Percentiles rank a stretch among this genome's conserved stretches.
Evolutionary conservation across 1,284 basidiomycete genomes (phyloP).

Genomic region (Cutaneotrichosporon daszewskae): DNA sequence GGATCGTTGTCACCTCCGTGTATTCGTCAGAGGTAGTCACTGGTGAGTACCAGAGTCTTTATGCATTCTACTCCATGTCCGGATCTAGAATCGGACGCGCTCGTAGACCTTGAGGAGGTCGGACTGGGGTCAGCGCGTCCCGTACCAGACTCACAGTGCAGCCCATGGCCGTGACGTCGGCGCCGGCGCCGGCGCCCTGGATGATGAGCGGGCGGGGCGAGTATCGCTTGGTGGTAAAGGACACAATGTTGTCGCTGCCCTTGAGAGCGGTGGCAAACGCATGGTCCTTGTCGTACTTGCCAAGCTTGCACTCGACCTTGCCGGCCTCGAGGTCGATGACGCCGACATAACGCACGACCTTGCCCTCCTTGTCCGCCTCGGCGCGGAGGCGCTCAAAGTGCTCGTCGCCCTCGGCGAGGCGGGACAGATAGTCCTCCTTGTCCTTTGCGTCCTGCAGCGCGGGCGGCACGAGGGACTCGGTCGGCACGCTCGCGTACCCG

Average conservation of each 20-base stretch:
- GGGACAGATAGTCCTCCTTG: conserved; percentile 74
- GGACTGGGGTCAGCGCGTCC: conserved; percentile 25
- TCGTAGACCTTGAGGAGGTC: conserved; percentile 47
- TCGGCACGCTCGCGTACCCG: conserved; percentile 74
- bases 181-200: conserved; percentile 92
- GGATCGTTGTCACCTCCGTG: too few species aligned
- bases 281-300: conserved; percentile 83
- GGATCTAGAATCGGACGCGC: conserved; percentile 26
- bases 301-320: conserved; percentile 77
- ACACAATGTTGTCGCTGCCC: conserved; percentile 96
- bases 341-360: conserved; percentile 88
- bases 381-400: conserved; percentile 70
- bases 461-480: conserved; percentile 76
- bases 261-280: conserved; percentile 92
- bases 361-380: conserved; percentile 68
- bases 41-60: too few species aligned
- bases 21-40: too few species aligned
- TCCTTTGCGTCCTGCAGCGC: conserved; percentile 62
- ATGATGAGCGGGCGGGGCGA: conserved; percentile 78
- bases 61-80: not conserved
- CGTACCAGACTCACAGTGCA: conserved; percentile 52
- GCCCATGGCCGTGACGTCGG: conserved; percentile 97
- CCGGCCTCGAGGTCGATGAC: conserved; percentile 76
- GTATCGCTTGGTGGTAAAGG: conserved; percentile 90
- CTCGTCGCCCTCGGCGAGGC: conserved; percentile 76